These are phyloP conservation scores for Ceratocystiopsis sp. DNA, from an alignment of 2,329 filamentous ascomycete species.

Conservation along the genomic window DNA sequence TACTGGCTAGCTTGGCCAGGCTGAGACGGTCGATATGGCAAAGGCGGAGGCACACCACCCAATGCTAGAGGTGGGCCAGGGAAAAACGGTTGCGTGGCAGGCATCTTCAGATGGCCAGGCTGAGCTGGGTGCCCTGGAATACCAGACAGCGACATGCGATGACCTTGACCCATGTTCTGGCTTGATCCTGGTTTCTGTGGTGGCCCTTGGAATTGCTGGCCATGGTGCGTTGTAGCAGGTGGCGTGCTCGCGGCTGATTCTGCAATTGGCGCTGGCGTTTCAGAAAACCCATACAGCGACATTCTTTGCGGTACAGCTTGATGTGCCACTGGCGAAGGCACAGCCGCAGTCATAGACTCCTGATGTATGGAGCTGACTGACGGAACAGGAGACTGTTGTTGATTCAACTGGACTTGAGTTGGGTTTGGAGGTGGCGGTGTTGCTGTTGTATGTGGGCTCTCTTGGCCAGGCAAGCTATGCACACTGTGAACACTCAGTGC, in stretches of 20 bases:
- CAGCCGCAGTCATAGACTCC: too few species aligned
- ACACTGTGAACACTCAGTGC: conserved; percentile 4
- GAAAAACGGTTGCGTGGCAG: too few species aligned
- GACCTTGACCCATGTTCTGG: not conserved
- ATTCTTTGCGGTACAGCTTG: conserved; percentile 1
- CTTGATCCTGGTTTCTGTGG: not conserved
- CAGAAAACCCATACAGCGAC: conserved; percentile 1
- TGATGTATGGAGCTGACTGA: too few species aligned
- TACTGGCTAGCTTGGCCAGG: too few species aligned
- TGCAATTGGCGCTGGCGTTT: not conserved
- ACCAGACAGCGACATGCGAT: conserved; percentile 3
- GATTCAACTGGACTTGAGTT: too few species aligned
- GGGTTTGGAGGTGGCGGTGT: conserved; percentile 3
- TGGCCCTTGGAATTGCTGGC: not conserved
- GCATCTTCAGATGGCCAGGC: too few species aligned
- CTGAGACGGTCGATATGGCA: too few species aligned
- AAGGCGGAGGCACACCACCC: too few species aligned
- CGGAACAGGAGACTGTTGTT: not conserved
- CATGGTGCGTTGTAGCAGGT: not conserved
- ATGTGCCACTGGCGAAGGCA: not conserved
- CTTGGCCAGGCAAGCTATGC: not conserved
- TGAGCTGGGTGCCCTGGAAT: too few species aligned
- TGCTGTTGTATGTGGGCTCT: not conserved
- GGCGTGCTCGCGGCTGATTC: too few species aligned
- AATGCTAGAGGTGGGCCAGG: too few species aligned